phyloP scores from a whole-genome alignment of 352 stramenopile species.

The Aphanomyces stellatus region DNA sequence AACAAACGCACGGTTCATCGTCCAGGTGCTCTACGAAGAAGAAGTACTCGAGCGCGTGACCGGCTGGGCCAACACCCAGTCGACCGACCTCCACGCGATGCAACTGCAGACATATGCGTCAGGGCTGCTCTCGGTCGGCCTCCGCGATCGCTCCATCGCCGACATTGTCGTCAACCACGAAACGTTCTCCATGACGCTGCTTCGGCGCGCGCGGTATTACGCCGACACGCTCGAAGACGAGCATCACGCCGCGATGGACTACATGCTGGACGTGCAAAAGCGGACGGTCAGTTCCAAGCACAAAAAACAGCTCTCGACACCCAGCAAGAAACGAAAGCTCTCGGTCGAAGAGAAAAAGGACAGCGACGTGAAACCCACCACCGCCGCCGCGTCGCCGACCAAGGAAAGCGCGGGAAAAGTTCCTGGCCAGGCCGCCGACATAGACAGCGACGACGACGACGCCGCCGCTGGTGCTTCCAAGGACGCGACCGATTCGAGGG shows the following conservation, averaged over 20 bases:
- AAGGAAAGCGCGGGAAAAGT: neutral
- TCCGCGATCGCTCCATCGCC: constrained; percentile 70
- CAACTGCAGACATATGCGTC: constrained; percentile 65
- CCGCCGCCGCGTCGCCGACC: neutral
- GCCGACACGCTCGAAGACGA: constrained; percentile 70
- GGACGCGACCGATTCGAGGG: neutral
- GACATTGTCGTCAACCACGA: constrained; percentile 80
- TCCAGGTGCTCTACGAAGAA: constrained; percentile 67
- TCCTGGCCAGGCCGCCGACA: neutral
- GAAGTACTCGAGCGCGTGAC: constrained; percentile 68
- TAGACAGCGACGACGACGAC: neutral
- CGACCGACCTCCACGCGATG: neutral
- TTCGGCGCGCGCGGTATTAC: constrained; percentile 64
- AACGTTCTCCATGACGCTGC: constrained; percentile 46
- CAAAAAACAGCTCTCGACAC: neutral
- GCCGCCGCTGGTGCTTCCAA: neutral
- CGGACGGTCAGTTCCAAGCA: neutral
- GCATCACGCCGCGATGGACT: constrained; percentile 53
- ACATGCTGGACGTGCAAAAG: constrained; percentile 49
- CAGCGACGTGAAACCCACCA: neutral
- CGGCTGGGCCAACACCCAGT: constrained; percentile 45
- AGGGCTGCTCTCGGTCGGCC: constrained; percentile 56
- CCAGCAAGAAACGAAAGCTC: constrained; percentile 6
- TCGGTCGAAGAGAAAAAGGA: constrained; percentile 7
- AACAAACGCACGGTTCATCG: constrained; percentile 62